Percentiles rank a stretch among this genome's conserved stretches.
Conservation (phyloP, 768 basidiomycete genomes). For the Mycena vulgaris region DNA sequence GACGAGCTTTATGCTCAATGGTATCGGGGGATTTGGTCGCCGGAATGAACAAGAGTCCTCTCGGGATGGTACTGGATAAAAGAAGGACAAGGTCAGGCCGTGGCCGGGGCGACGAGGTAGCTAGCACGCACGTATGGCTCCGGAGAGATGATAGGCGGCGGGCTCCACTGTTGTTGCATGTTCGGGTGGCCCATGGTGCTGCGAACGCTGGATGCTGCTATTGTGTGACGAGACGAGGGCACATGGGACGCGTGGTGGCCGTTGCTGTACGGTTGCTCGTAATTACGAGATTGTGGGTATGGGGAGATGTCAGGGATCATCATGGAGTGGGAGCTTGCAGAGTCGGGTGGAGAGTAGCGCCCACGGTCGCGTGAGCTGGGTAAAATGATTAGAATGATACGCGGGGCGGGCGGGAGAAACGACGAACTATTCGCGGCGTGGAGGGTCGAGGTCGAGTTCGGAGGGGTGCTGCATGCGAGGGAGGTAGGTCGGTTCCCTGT, state of each 20-base stretch:
- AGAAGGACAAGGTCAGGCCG: not conserved
- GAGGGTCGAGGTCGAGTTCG: slow-evolving; percentile 32
- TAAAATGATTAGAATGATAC: slow-evolving; percentile 32
- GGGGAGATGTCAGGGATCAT: slow-evolving; percentile 72
- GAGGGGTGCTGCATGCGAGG: slow-evolving; percentile 25
- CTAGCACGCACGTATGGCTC: slow-evolving; percentile 74
- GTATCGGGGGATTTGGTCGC: slow-evolving; percentile 36
- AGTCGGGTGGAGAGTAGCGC: slow-evolving; percentile 64
- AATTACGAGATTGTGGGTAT: slow-evolving; percentile 53
- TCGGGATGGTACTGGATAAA: slow-evolving; percentile 40
- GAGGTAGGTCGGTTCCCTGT: slow-evolving; percentile 27
- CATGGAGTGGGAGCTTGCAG: slow-evolving; percentile 56
- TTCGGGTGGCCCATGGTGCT: slow-evolving; percentile 63
- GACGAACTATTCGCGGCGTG: slow-evolving; percentile 36
- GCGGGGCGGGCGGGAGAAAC: not conserved
- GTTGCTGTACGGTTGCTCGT: slow-evolving; percentile 11
- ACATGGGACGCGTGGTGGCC: slow-evolving; percentile 15
- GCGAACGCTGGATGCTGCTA: slow-evolving; percentile 61
- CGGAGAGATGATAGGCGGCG: slow-evolving; percentile 67
- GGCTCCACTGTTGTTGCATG: slow-evolving; percentile 71
- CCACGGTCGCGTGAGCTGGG: slow-evolving; percentile 53
- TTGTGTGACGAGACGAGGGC: slow-evolving; percentile 56
- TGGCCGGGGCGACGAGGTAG: not conserved
- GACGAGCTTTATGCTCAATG: slow-evolving; percentile 37
- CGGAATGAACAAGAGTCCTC: slow-evolving; percentile 42